Percentiles rank a stretch among this genome's conserved stretches.
Evolutionary conservation across 352 stramenopile genomes (phyloP).

Genomic region (Pythium guiyangense): DNA sequence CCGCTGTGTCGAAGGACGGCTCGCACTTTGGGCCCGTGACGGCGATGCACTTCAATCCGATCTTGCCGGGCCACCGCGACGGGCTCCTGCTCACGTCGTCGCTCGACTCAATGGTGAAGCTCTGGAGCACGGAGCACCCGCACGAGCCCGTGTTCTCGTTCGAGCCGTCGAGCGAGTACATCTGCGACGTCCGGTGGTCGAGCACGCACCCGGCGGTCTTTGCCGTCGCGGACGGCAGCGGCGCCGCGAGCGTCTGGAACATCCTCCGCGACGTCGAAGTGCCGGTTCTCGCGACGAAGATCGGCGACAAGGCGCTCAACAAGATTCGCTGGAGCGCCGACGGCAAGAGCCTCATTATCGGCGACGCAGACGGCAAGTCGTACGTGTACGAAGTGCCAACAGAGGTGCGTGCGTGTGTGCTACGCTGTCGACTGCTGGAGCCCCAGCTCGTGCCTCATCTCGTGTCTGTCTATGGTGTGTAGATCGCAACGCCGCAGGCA

Average conservation of each 20-base stretch:
- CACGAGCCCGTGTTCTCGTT: constrained; percentile 73
- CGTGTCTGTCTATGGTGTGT: constrained; percentile 8
- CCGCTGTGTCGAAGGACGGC: constrained; percentile 50
- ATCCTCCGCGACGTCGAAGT: constrained; percentile 83
- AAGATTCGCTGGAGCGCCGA: constrained; percentile 80
- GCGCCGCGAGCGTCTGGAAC: constrained; percentile 78
- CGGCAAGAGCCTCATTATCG: constrained; percentile 74
- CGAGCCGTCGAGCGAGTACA: constrained; percentile 85
- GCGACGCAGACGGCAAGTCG: constrained; percentile 68
- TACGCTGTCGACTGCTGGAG: neutral
- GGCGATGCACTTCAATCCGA: constrained; percentile 80
- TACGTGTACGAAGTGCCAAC: constrained; percentile 78
- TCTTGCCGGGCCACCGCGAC: constrained; percentile 67
- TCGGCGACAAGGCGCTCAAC: constrained; percentile 74
- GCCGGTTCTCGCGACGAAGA: constrained; percentile 53
- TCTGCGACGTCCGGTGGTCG: constrained; percentile 87
- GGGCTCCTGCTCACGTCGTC: constrained; percentile 78
- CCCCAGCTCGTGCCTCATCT: neutral
- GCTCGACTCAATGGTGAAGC: constrained; percentile 83
- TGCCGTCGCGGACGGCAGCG: constrained; percentile 74
- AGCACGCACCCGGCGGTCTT: constrained; percentile 76
- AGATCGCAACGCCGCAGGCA: constrained; percentile 61
- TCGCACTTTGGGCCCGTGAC: constrained; percentile 83
- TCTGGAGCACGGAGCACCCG: constrained; percentile 82
- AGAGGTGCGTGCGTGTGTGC: constrained; percentile 42